Evolutionary conservation across 345 rosid genomes (phyloP), one percentile per base, ranked within the genome.

Genomic region (Excoecaria cochinchinensis): DNA sequence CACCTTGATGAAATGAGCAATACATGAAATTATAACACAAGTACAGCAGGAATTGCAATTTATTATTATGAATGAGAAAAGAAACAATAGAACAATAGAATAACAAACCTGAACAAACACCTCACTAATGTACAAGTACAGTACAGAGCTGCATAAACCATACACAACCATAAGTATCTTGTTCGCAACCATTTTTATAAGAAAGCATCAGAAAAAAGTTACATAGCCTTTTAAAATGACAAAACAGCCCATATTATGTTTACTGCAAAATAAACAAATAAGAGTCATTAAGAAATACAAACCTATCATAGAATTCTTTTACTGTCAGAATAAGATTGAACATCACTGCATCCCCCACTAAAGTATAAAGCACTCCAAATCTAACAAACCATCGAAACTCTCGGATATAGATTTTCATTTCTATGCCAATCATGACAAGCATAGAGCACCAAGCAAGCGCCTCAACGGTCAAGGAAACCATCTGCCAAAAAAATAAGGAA

Each of bases 311-410:
- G 73, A 89, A 89, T 74, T 86, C 90, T 84, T 87, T 91, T 77
- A 87, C 87, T 21, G 97, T 78, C 38, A 93, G 86, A 83, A 93
- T 73, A 77, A 93, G 92, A 83, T 90, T 90, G 76, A 93, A 69
- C 91, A 95, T 79, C 68, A 92, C 99, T 48, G 88, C 89, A 83
- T 91, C 92, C 70, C 91, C 99, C 65, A 95, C 85, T 79, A 91
- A 89, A 70, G 89, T 84, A 76, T 91, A 95, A 75, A 95, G 69
- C 76, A 93, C 82, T 52, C 90, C 97, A 70, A 91, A 93, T 83
- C 97, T 87, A 77, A 93, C 93, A 87, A 86, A 88, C 99, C 98
- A 95, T 67, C 99, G 96, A 71, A 91, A 83, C 64, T 95, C 93
- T 48, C 67, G 79, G 82, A 95, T 82, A 83, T 95, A 95, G 63